Evolutionary conservation across 2,329 filamentous ascomycete species (phyloP).

Genomic region (Paecilomyces formosus): DNA sequence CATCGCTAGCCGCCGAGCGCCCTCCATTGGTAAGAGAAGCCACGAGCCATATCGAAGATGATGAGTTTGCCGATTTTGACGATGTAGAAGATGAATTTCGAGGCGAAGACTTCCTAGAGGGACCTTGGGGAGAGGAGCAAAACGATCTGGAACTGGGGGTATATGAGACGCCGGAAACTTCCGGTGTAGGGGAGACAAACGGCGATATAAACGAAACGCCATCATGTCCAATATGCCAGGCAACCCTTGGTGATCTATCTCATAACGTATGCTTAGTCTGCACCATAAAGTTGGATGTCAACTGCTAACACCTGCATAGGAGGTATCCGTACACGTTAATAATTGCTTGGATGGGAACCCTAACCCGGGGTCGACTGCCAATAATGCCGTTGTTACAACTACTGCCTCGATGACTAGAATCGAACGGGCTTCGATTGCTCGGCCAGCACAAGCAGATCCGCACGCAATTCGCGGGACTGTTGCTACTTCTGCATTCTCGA

Average conservation of each 20-base stretch:
- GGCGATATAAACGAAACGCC: slow-evolving; percentile 17
- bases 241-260: slow-evolving; percentile 52
- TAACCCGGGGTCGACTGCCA: slow-evolving; percentile 43
- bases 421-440: slow-evolving; percentile 61
- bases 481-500: slow-evolving; percentile 71
- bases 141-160: slow-evolving; percentile 22
- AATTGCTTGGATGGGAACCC: slow-evolving; percentile 80
- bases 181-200: background rate
- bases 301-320: slow-evolving; percentile 42
- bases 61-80: slow-evolving; percentile 49
- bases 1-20: slow-evolving; percentile 6
- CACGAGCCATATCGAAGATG: slow-evolving; percentile 36
- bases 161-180: slow-evolving; percentile 17
- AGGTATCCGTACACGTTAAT: slow-evolving; percentile 82
- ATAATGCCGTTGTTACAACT: slow-evolving; percentile 10
- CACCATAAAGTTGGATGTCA: background rate
- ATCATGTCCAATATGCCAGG: slow-evolving; percentile 71
- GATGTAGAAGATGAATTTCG: slow-evolving; percentile 55
- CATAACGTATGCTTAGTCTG: slow-evolving; percentile 26
- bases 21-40: slow-evolving; percentile 45
- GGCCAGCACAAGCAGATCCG: slow-evolving; percentile 74
- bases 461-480: slow-evolving; percentile 47
- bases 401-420: slow-evolving; percentile 46
- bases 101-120: slow-evolving; percentile 60
- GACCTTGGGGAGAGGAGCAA: slow-evolving; percentile 50